Conservation (phyloP, 257 asterid genomes). For the Gentiana dahurica region DNA sequence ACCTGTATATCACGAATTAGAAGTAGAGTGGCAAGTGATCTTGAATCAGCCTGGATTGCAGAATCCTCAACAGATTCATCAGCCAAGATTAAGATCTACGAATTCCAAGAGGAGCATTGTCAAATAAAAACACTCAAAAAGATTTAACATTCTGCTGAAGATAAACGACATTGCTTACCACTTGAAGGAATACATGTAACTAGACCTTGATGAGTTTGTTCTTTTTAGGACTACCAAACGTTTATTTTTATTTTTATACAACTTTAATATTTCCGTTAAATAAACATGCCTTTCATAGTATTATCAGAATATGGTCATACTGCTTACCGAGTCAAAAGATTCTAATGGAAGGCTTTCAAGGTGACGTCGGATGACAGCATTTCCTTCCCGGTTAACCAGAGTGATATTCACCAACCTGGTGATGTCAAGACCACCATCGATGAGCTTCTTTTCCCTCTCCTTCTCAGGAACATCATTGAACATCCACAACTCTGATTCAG, state of each 20-base stretch:
- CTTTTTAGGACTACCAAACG: no score
- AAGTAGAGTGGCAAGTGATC: conserved; percentile 86
- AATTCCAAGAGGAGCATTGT: conserved; percentile 7
- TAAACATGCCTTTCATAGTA: no score
- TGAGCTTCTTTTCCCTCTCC: conserved; percentile 66
- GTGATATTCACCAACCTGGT: conserved; percentile 53
- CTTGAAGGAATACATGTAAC: no score
- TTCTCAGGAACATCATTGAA: conserved; percentile 77
- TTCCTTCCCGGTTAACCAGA: conserved; percentile 81
- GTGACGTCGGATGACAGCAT: conserved; percentile 79
- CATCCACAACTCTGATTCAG: conserved; percentile 84
- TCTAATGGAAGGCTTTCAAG: conserved; percentile 89
- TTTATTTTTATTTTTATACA: no score
- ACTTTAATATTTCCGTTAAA: no score
- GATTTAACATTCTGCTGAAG: no score
- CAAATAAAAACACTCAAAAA: no score
- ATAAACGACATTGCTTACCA: no score
- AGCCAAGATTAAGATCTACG: conserved; percentile 77
- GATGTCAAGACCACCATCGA: conserved; percentile 73
- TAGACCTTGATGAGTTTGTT: no score
- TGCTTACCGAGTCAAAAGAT: conserved; percentile 79
- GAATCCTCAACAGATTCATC: conserved; percentile 92
- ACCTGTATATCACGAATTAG: conserved; percentile 93
- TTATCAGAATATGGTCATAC: neutral
- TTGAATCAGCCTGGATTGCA: conserved; percentile 88